These are phyloP conservation scores for Nemania abortiva DNA, from an alignment of 2,329 filamentous ascomycete genomes.

Conservation along the genomic window DNA sequence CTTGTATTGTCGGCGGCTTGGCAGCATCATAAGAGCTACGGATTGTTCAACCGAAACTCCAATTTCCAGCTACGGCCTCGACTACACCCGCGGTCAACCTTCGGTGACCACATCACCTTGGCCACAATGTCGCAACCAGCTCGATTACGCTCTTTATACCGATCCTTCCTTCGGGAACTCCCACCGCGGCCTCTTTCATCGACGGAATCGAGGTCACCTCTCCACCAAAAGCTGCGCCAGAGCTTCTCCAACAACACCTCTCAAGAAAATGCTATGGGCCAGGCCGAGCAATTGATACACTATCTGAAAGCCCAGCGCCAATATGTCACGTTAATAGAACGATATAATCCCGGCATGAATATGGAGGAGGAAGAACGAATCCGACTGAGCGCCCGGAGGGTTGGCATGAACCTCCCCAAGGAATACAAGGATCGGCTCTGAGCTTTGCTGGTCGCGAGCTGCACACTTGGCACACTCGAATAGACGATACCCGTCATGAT, in stretches of 20 bases:
- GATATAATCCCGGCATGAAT: conserved; percentile 93
- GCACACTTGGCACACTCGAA: neutral
- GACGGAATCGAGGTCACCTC: conserved; percentile 68
- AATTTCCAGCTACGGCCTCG: neutral
- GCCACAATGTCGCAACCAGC: conserved; percentile 56
- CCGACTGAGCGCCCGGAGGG: conserved; percentile 83
- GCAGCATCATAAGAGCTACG: neutral
- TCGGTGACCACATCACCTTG: neutral
- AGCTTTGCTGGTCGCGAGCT: neutral
- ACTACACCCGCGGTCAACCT: neutral
- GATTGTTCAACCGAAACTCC: neutral
- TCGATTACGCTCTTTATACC: conserved; percentile 82
- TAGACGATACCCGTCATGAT: neutral
- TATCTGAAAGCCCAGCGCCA: conserved; percentile 88
- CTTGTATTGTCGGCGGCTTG: neutral
- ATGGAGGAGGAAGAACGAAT: conserved; percentile 90
- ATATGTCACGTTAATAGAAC: conserved; percentile 84
- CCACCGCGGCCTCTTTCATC: conserved; percentile 74
- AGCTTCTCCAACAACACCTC: conserved; percentile 63
- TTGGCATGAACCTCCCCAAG: conserved; percentile 88
- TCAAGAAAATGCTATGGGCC: conserved; percentile 51
- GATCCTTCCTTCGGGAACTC: conserved; percentile 88
- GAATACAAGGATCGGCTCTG: conserved; percentile 59
- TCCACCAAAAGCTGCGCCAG: conserved; percentile 77
- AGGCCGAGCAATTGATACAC: conserved; percentile 81